Conservation (phyloP, 129 eudicot genomes). For the Kitagawia praeruptora region DNA sequence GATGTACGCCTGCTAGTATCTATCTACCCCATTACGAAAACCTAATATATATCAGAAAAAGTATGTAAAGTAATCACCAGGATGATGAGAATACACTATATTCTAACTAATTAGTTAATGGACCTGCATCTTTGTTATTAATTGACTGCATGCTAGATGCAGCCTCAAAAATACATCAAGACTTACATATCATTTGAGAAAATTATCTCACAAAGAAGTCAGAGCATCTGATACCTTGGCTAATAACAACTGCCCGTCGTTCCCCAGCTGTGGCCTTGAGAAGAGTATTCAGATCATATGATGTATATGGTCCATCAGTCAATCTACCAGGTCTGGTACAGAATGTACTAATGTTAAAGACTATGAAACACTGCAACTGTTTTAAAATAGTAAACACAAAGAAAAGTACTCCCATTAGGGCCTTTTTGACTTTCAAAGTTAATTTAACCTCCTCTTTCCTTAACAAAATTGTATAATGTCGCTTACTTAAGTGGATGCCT, state of each 20-base stretch:
- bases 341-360: constrained; percentile 4
- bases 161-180: background rate
- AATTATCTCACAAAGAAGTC: background rate
- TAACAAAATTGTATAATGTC: background rate
- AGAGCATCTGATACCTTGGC: constrained; percentile 62
- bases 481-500: background rate
- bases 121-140: background rate
- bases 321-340: constrained; percentile 70
- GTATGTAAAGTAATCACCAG: background rate
- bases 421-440: background rate
- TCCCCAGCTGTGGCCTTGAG: constrained; percentile 97
- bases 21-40: background rate
- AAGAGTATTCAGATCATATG: constrained; percentile 86
- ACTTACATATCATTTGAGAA: background rate
- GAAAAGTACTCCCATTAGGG: background rate
- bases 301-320: constrained; percentile 98
- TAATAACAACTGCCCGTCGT: constrained; percentile 84
- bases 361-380: background rate
- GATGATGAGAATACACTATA: background rate
- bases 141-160: background rate
- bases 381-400: background rate
- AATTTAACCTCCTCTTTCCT: background rate
- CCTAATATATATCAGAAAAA: background rate
- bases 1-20: background rate
- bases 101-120: background rate